These are phyloP conservation scores for Phytophthora colocasiae DNA, from an alignment of 352 stramenopile genomes.

Conservation along the genomic window DNA sequence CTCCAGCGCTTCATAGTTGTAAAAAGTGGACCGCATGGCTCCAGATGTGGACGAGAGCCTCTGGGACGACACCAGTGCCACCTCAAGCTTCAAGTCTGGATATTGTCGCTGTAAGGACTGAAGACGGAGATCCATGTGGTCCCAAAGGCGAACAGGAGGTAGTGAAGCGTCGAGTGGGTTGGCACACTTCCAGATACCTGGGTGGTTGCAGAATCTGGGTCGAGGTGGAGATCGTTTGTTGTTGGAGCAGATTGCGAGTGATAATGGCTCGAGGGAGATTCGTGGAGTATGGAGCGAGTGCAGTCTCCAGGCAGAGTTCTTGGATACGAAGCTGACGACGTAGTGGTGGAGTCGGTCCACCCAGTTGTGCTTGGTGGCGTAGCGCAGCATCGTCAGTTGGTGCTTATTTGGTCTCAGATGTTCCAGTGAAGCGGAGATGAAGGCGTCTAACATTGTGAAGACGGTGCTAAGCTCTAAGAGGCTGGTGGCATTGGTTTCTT, in stretches of 20 bases:
- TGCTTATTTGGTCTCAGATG: not conserved
- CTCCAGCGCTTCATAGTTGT: slow-evolving; percentile 36
- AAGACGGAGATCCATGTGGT: slow-evolving; percentile 42
- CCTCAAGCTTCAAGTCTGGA: slow-evolving; percentile 37
- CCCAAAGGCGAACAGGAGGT: slow-evolving; percentile 28
- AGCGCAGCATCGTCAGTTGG: slow-evolving; percentile 9
- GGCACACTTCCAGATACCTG: slow-evolving; percentile 36
- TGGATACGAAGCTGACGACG: slow-evolving; percentile 20
- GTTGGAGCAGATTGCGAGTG: slow-evolving; percentile 12
- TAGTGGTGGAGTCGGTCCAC: slow-evolving; percentile 52
- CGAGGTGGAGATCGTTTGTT: slow-evolving; percentile 11
- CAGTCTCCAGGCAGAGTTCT: slow-evolving; percentile 29
- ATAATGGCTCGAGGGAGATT: not conserved
- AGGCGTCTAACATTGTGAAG: slow-evolving; percentile 44
- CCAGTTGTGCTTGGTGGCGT: slow-evolving; percentile 45
- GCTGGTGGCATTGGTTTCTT: slow-evolving; percentile 12
- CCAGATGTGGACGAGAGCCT: slow-evolving; percentile 24
- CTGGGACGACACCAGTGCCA: slow-evolving; percentile 32
- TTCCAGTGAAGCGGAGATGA: slow-evolving; percentile 22
- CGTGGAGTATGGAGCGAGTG: slow-evolving; percentile 35
- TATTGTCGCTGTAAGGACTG: slow-evolving; percentile 28
- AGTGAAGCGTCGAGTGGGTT: slow-evolving; percentile 26
- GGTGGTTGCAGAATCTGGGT: slow-evolving; percentile 37
- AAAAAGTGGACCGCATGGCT: slow-evolving; percentile 10
- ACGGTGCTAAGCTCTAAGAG: slow-evolving; percentile 25